phyloP scores from a whole-genome alignment of 257 asterid genomes.

The Penstemon newberryi region DNA sequence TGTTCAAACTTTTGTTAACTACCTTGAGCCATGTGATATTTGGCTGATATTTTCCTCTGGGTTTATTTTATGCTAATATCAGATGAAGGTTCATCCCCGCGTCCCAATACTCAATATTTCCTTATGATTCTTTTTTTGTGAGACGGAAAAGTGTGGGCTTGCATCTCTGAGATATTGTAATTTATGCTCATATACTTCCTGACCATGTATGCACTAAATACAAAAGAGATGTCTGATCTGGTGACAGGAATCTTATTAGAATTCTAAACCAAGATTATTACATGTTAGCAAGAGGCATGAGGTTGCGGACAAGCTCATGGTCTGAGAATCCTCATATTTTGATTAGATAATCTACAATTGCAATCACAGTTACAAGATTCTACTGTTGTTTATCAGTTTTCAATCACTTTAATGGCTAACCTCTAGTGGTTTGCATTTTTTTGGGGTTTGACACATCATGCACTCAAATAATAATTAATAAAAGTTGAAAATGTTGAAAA shows the following conservation, averaged over 20 bases:
- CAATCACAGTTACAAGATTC: background rate
- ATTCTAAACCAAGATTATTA: too few species aligned
- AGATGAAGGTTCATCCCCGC: background rate
- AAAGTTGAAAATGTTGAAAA: background rate
- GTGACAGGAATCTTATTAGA: background rate
- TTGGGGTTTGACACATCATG: background rate
- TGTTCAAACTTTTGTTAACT: background rate
- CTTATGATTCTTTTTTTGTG: too few species aligned
- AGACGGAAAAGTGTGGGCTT: too few species aligned
- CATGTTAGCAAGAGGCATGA: too few species aligned
- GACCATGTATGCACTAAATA: background rate
- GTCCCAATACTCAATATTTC: too few species aligned
- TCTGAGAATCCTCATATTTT: background rate
- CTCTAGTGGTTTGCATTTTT: background rate
- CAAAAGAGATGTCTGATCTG: background rate
- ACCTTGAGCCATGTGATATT: background rate
- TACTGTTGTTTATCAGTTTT: background rate
- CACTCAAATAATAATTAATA: background rate
- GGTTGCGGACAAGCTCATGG: background rate
- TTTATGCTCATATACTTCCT: background rate
- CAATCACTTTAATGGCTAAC: background rate
- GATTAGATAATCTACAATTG: background rate
- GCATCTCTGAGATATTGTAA: too few species aligned
- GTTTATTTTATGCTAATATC: background rate
- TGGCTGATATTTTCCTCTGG: background rate